These are phyloP conservation scores for Trichosporon asahii DNA, from an alignment of 1,284 basidiomycete species.

Conservation along the genomic window DNA sequence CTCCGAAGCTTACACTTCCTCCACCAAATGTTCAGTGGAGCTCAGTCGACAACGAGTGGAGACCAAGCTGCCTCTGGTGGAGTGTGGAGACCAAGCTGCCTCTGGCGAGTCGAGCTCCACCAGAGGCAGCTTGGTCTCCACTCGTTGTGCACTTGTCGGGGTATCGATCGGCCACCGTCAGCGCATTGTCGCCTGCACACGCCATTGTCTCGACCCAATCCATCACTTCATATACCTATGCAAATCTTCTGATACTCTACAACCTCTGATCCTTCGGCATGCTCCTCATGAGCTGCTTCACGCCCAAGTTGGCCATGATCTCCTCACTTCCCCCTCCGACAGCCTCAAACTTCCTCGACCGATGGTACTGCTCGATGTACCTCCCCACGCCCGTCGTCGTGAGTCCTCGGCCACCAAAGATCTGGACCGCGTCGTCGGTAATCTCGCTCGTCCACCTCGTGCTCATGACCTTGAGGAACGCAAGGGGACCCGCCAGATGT, in stretches of 20 bases:
- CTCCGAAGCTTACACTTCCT: too few species aligned
- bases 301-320: constrained; percentile 56
- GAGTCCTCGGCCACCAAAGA: constrained; percentile 41
- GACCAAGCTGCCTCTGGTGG: too few species aligned
- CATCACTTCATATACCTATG: background rate
- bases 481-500: constrained; percentile 51
- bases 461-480: constrained; percentile 61
- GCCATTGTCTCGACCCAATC: too few species aligned
- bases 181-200: too few species aligned
- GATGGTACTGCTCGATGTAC: constrained; percentile 54
- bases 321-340: constrained; percentile 56
- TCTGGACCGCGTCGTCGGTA: constrained; percentile 56
- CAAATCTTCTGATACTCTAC: background rate
- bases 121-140: too few species aligned
- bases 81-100: too few species aligned
- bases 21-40: too few species aligned
- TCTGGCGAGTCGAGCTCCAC: too few species aligned
- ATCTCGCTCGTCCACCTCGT: constrained; percentile 51
- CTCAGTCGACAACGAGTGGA: too few species aligned
- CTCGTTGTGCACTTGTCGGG: too few species aligned
- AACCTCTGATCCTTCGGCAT: constrained; percentile 20
- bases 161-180: too few species aligned
- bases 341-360: constrained; percentile 78
- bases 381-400: constrained; percentile 55
- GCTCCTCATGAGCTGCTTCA: constrained; percentile 50